phyloP scores from a whole-genome alignment of 176 grass and related monocot species.

The Olyra latifolia region DNA sequence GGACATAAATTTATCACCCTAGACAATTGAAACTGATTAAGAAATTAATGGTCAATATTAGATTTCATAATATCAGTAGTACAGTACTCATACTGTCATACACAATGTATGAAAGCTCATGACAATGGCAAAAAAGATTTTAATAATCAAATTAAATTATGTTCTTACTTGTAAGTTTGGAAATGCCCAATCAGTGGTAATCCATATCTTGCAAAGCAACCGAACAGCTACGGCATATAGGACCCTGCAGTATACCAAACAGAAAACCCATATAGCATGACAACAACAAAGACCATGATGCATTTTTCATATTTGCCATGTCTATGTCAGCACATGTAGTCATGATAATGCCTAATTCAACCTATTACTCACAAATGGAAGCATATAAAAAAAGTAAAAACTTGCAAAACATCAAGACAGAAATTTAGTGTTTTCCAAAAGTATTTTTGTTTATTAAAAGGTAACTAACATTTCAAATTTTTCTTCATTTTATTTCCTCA shows the following conservation, averaged over 20 bases:
- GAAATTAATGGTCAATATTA: slow-evolving; percentile 10
- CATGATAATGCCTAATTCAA: not conserved
- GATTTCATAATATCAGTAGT: slow-evolving; percentile 17
- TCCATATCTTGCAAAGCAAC: slow-evolving; percentile 91
- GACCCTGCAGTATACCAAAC: slow-evolving; percentile 40
- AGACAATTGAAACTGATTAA: not conserved
- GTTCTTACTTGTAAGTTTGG: slow-evolving; percentile 86
- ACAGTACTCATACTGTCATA: slow-evolving; percentile 1
- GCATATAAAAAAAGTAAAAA: not conserved
- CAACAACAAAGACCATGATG: not conserved
- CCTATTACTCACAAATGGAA: not conserved
- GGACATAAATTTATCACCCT: slow-evolving; percentile 20
- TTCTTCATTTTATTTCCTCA: not conserved
- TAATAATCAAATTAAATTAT: slow-evolving; percentile 34
- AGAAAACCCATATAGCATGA: slow-evolving; percentile 11
- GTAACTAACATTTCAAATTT: not conserved
- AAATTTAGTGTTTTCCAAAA: not conserved
- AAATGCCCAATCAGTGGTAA: slow-evolving; percentile 72
- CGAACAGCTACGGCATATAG: slow-evolving; percentile 74
- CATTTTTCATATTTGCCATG: too few relatives aligned
- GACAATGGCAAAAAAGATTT: slow-evolving; percentile 12
- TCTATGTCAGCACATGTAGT: not conserved
- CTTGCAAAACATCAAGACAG: not conserved
- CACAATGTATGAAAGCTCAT: slow-evolving; percentile 15
- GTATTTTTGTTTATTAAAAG: not conserved